A percentile compares a stretch with the other conserved stretches of the same genome.
Evolutionary conservation across 225 moss, liverwort and hornwort species (phyloP).

Genomic region (Asterella californica): DNA sequence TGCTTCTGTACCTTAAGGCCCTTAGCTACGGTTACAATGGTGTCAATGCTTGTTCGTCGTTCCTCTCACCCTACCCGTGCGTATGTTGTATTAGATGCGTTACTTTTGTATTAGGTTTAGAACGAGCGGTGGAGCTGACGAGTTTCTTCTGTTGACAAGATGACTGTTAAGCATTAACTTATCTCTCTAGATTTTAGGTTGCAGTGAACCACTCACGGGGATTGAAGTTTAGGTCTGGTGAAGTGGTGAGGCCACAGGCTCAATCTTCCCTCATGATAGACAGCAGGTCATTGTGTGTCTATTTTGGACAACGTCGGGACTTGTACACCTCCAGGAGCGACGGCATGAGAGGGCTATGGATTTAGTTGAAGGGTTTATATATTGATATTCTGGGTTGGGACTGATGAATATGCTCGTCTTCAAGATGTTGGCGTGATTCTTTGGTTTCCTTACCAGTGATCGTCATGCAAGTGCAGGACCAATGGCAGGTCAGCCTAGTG

Average conservation of each 20-base stretch:
- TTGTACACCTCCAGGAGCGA: background rate
- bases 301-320: background rate
- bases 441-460: background rate
- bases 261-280: background rate
- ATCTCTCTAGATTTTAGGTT: background rate
- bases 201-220: background rate
- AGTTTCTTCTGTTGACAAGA: background rate
- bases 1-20: background rate
- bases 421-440: background rate
- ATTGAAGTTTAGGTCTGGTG: background rate
- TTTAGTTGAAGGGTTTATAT: background rate
- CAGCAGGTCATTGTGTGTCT: background rate
- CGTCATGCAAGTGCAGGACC: conserved; percentile 43
- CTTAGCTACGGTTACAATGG: background rate
- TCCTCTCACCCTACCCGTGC: background rate
- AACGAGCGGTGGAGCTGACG: background rate
- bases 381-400: background rate
- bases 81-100: background rate
- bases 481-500: conserved; percentile 81
- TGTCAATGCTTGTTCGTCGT: background rate
- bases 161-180: background rate
- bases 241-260: background rate
- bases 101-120: background rate
- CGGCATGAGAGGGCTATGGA: background rate
- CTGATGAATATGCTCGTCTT: background rate